These are phyloP conservation scores for Chaetomium cochliodes DNA, from an alignment of 495 filamentous ascomycete species.

Conservation along the genomic window DNA sequence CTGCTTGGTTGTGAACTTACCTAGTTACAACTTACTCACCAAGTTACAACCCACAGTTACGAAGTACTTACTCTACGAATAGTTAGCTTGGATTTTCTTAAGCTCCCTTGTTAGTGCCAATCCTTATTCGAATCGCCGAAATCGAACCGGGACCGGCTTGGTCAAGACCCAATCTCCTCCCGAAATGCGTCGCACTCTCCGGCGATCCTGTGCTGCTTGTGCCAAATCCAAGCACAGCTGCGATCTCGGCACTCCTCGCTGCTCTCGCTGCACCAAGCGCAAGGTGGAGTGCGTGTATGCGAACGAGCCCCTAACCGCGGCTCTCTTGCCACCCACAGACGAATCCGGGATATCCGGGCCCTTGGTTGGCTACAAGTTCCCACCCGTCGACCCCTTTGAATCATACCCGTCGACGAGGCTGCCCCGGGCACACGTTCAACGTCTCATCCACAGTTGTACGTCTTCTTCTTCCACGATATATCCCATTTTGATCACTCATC, in stretches of 20 bases:
- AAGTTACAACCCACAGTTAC: too few relatives aligned
- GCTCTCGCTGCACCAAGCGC: conserved; percentile 51
- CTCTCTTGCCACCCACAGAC: conserved; percentile 4
- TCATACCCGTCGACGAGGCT: conserved; percentile 53
- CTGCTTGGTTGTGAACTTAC: too few relatives aligned
- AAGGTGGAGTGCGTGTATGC: conserved; percentile 47
- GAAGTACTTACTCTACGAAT: too few relatives aligned
- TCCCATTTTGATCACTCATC: conserved; percentile 13
- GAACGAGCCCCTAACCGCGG: conserved; percentile 45
- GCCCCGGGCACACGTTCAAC: conserved; percentile 45
- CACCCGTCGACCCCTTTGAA: conserved; percentile 50
- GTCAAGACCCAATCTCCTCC: neutral
- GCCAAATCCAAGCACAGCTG: conserved; percentile 52
- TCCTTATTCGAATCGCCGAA: neutral
- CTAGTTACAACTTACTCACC: too few relatives aligned
- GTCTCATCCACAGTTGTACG: conserved; percentile 52
- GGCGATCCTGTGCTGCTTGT: conserved; percentile 52
- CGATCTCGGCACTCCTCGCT: conserved; percentile 48
- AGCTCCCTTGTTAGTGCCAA: neutral
- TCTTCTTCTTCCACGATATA: neutral
- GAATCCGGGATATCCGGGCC: neutral
- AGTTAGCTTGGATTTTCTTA: neutral
- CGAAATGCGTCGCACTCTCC: conserved; percentile 48
- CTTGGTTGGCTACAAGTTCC: conserved; percentile 18
- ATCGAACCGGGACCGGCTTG: neutral